Conservation (phyloP, 2,329 filamentous ascomycete genomes). For the Neonectria hederae region DNA sequence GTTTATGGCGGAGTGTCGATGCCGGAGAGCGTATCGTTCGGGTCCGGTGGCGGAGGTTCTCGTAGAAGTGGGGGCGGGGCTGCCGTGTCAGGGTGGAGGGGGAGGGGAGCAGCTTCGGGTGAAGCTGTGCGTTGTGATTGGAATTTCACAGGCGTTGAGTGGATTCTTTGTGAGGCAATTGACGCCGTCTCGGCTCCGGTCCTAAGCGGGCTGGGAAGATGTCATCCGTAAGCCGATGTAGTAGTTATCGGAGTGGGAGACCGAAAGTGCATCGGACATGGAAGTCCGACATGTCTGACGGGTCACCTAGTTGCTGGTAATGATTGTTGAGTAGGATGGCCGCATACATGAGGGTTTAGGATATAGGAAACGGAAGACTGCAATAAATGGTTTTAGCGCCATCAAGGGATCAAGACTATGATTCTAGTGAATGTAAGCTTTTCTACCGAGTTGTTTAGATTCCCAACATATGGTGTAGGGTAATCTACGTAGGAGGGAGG, state of each 20-base stretch:
- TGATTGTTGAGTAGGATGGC: too few species aligned
- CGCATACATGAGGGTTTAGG: background rate
- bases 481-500: background rate
- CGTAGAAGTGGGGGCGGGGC: slow-evolving; percentile 23
- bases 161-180: slow-evolving; percentile 20
- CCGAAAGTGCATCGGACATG: background rate
- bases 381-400: background rate
- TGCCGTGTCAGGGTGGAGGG: background rate
- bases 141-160: background rate
- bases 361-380: background rate
- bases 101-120: background rate
- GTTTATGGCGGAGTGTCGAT: slow-evolving; percentile 13
- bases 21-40: slow-evolving; percentile 10
- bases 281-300: background rate
- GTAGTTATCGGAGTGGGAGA: background rate
- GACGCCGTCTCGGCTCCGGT: slow-evolving; percentile 1
- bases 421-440: background rate
- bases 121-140: slow-evolving; percentile 2
- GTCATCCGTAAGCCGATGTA: slow-evolving; percentile 4
- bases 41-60: slow-evolving; percentile 10
- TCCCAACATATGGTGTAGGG: background rate
- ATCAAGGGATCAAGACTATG: background rate
- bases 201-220: slow-evolving; percentile 13
- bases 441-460: background rate
- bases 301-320: background rate